Evolutionary conservation across 1,139 yeast genomes (phyloP).

Genomic region (Suhomyces yuchorum): DNA sequence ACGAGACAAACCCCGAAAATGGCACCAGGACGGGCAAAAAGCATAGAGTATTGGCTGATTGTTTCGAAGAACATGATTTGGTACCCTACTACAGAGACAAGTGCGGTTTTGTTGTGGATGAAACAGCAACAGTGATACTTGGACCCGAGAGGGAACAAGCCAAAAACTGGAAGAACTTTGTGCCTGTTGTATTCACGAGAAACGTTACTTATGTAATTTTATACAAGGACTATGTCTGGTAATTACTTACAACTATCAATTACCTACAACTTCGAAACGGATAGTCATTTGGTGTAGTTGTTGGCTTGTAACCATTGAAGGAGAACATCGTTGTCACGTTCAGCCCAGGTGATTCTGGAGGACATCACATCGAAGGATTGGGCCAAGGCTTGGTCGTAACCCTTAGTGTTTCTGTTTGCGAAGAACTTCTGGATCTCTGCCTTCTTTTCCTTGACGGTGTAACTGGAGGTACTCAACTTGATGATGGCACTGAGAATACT

Average conservation of each 20-base stretch:
- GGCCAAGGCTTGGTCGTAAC: constrained; percentile 72
- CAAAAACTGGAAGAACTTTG: not conserved
- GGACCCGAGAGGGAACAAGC: not conserved
- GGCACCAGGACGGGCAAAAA: not conserved
- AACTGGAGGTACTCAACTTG: constrained; percentile 60
- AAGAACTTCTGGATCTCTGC: constrained; percentile 63
- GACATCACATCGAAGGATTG: constrained; percentile 69
- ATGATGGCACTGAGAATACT: constrained; percentile 79
- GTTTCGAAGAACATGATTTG: constrained; percentile 20
- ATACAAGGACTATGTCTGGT: not conserved
- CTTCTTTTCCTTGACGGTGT: constrained; percentile 62
- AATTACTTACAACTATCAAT: not conserved
- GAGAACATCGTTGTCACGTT: constrained; percentile 60
- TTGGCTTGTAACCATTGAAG: constrained; percentile 53
- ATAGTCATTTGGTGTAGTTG: constrained; percentile 30
- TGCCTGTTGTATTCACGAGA: not conserved
- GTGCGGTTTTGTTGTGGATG: constrained; percentile 35
- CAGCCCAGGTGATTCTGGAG: constrained; percentile 65
- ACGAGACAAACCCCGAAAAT: not conserved
- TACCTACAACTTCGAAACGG: not conserved
- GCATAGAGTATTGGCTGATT: not conserved
- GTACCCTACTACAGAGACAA: constrained; percentile 45
- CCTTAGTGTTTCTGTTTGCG: constrained; percentile 61
- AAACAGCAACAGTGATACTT: not conserved
- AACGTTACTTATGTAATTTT: not conserved